Percentiles rank a stretch among this genome's conserved stretches.
Conservation (phyloP, 768 basidiomycete genomes). For the Dacryopinax spathularia region DNA sequence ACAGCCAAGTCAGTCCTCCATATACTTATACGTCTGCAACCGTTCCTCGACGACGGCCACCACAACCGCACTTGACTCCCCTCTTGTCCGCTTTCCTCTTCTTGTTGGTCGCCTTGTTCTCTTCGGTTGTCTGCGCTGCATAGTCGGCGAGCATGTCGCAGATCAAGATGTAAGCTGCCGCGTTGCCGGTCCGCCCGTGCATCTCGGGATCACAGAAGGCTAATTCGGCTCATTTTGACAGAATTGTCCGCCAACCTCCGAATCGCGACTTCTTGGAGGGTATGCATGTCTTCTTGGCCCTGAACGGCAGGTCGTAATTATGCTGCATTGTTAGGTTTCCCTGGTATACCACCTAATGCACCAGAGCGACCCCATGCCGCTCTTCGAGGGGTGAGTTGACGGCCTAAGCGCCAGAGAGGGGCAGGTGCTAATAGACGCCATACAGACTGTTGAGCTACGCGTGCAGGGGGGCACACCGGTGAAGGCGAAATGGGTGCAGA, state of each 20-base stretch:
- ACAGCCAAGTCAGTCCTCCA: too few species aligned
- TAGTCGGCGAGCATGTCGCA: neutral
- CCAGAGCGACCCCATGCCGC: slow-evolving; percentile 67
- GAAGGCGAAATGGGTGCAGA: slow-evolving; percentile 83
- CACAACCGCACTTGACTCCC: neutral
- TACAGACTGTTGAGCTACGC: slow-evolving; percentile 73
- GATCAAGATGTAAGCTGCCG: neutral
- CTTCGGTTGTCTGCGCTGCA: neutral
- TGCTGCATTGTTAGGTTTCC: slow-evolving; percentile 42
- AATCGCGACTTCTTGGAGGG: slow-evolving; percentile 11
- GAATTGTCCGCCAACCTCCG: slow-evolving; percentile 9
- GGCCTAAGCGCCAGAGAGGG: neutral
- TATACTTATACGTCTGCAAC: neutral
- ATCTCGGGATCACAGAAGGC: neutral
- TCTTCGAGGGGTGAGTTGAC: slow-evolving; percentile 61
- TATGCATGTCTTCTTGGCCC: neutral
- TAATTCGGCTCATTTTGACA: neutral
- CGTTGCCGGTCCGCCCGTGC: neutral
- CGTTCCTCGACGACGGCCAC: neutral
- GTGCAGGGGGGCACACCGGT: slow-evolving; percentile 49
- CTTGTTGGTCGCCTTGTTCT: neutral
- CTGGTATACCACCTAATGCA: slow-evolving; percentile 70
- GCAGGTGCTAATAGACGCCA: slow-evolving; percentile 10
- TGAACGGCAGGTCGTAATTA: neutral
- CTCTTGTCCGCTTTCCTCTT: neutral